Evolutionary conservation across 768 basidiomycete genomes (phyloP).

Genomic region (Panus rudis): DNA sequence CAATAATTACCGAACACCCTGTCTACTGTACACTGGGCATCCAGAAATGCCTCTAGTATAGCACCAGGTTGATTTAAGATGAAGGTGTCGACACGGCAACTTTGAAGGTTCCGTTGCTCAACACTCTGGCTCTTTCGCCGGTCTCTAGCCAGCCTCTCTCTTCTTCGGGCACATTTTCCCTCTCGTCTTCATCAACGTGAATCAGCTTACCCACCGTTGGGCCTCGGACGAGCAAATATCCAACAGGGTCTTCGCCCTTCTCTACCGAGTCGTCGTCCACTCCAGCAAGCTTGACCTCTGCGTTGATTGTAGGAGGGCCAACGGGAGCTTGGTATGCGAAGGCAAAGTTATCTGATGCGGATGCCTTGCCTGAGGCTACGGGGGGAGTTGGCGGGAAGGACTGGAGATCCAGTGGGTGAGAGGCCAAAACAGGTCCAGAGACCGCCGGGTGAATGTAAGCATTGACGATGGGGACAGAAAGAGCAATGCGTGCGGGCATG

Average conservation of each 20-base stretch:
- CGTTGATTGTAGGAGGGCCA: conserved; percentile 80
- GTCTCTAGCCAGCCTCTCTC: conserved; percentile 23
- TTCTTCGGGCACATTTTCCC: no score
- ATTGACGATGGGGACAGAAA: conserved; percentile 73
- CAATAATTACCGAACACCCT: no score
- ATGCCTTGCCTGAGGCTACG: neutral
- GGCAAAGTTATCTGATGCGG: conserved; percentile 24
- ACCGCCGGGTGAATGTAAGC: conserved; percentile 54
- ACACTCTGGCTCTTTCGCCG: conserved; percentile 26
- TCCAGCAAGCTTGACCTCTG: conserved; percentile 73
- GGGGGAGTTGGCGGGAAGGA: conserved; percentile 38
- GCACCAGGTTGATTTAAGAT: no score
- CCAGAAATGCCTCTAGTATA: no score
- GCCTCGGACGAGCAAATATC: conserved; percentile 57
- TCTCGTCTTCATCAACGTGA: conserved; percentile 30
- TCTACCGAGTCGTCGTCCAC: conserved; percentile 64
- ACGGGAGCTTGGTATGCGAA: conserved; percentile 42
- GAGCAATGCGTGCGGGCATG: conserved; percentile 60
- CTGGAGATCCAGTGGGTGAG: conserved; percentile 84
- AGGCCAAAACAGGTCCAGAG: conserved; percentile 72
- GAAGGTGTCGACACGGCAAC: no score
- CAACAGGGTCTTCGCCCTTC: conserved; percentile 57
- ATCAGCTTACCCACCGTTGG: conserved; percentile 61
- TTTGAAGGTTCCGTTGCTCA: conserved; percentile 31
- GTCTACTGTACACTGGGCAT: no score